Evolutionary conservation across 192 early-diverging fungal genomes (phyloP).

Genomic region (Dimargaris xerosporica): DNA sequence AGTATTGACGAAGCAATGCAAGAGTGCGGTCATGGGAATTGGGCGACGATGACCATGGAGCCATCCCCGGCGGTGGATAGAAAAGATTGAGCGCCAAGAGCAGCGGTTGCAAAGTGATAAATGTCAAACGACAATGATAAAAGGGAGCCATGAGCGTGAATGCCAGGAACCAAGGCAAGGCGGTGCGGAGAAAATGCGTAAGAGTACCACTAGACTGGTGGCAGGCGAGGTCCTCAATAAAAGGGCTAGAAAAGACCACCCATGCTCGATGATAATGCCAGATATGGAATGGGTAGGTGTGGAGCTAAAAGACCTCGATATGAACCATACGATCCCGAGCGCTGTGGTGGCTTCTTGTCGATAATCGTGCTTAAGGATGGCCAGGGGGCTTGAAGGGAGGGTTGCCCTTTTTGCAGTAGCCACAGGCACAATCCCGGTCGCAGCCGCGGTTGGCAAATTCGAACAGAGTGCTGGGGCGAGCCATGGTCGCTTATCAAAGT

Average conservation of each 20-base stretch:
- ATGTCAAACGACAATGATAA: no score
- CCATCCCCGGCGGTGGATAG: no score
- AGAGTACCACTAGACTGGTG: not conserved
- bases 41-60: no score
- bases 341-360: not conserved
- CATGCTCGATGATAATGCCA: not conserved
- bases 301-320: not conserved
- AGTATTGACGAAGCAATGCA: no score
- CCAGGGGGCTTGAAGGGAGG: slow-evolving; percentile 9
- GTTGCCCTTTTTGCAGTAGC: slow-evolving; percentile 7
- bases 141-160: no score
- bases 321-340: not conserved
- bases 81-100: no score
- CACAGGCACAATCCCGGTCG: slow-evolving; percentile 10
- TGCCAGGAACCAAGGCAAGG: no score
- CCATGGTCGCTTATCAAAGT: not conserved
- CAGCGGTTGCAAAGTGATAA: no score
- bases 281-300: not conserved
- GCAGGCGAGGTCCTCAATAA: not conserved
- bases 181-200: not conserved
- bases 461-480: not conserved
- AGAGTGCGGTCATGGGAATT: no score
- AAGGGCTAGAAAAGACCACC: not conserved
- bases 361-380: not conserved
- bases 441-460: not conserved